phyloP scores from a whole-genome alignment of 2,329 filamentous ascomycete genomes.

The Colletotrichum magnum region DNA sequence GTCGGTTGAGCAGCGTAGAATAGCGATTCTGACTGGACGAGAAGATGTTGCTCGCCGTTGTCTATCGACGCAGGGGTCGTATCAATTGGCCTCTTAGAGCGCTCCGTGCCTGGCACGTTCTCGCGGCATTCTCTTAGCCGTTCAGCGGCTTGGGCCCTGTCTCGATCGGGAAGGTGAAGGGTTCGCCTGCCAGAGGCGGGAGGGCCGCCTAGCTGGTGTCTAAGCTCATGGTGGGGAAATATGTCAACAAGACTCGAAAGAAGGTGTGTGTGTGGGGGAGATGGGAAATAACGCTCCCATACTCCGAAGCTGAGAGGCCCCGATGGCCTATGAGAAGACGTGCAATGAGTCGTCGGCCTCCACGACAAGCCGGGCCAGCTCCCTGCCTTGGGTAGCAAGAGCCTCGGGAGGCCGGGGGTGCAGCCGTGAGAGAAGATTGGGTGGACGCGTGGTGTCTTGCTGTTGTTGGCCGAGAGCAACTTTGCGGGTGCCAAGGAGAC shows the following conservation, averaged over 20 bases:
- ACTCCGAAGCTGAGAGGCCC: neutral
- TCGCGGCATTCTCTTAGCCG: constrained; percentile 20
- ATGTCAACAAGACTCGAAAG: neutral
- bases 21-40: constrained; percentile 30
- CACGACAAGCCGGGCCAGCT: constrained; percentile 13
- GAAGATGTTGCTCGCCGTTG: constrained; percentile 2
- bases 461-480: constrained; percentile 23
- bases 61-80: constrained; percentile 37
- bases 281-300: constrained; percentile 2
- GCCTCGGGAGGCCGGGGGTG: neutral
- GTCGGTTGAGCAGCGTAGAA: neutral
- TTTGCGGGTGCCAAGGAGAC: constrained; percentile 1
- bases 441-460: constrained; percentile 31
- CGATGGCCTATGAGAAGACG: constrained; percentile 2
- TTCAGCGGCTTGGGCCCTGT: constrained; percentile 8
- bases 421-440: neutral
- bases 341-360: constrained; percentile 2
- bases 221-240: constrained; percentile 27
- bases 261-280: neutral
- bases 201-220: constrained; percentile 34
- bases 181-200: constrained; percentile 24
- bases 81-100: constrained; percentile 43
- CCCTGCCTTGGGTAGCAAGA: constrained; percentile 11
- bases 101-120: constrained; percentile 42
- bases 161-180: constrained; percentile 39